Base-by-base conservation (phyloP, 257 asterid genomes). In the Capsicum chinense region DNA sequence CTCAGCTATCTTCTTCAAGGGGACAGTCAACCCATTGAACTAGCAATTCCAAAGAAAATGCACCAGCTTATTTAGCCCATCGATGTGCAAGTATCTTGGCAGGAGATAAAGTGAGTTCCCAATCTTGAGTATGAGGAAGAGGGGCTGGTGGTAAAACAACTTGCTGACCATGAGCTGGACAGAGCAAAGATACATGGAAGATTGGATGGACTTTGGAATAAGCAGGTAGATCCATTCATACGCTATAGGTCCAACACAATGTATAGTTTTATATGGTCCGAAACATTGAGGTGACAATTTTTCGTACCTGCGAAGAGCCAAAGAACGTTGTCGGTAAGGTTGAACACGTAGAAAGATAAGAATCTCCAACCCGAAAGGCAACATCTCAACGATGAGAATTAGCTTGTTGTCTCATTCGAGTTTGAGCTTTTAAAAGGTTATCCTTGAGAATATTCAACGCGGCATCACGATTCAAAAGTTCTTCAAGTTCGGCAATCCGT, bases 321-420 rank as follows among this genome's bases (percentile, higher is more conserved):
- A 63, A 63, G 69, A 63, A 63, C 2, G 9, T 21, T 63, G 44
- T 12, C 9, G 71, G 71, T 64, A 26, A 64, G 71, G 71, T 17
- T 26, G 7, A 12, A 64, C 71, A 26, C 2, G n/a, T 64, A 64
- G 47, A 64, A 64, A 64, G 71, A 33, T 3, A 33, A 33, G 8
- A 63, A 64, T 64, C 44, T 64, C 70, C n/a, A 33, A 64, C 44
- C 13, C 33, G 71, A 33, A 64, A 64, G 71, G 71, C 33, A 64
- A 64, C 44, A 26, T 64, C 47, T 64, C 47, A n/a, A 64, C 14
- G 71, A 64, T 64, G 71, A 64, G 71, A 33, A 64, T 64, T 64
- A 64, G n/a, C 47, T 64, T 64, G 47, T 44, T 12, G 71, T 2
- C 33, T 33, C 71, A 64, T 64, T 64, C n/a, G 5, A 33, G 71